phyloP scores from a whole-genome alignment of 1,284 basidiomycete species.

The Cystobasidiaceae sp. region DNA sequence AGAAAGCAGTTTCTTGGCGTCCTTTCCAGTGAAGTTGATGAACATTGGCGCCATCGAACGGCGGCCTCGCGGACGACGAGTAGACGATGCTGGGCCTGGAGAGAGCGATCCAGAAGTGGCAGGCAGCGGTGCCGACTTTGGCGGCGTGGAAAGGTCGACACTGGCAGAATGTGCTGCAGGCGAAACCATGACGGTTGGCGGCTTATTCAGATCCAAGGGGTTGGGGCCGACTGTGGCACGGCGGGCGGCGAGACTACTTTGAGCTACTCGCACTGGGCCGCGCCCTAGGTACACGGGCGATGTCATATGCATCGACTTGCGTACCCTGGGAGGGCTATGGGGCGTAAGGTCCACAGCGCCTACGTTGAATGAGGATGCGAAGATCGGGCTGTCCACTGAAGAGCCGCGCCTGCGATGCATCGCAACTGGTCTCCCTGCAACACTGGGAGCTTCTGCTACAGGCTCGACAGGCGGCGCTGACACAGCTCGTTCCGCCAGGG shows the following conservation, averaged over 20 bases:
- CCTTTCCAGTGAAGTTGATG: conserved; percentile 42
- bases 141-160: not conserved
- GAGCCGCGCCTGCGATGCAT: conserved; percentile 27
- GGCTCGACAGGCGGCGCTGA: conserved; percentile 15
- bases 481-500: conserved; percentile 8
- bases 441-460: not conserved
- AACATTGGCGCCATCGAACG: conserved; percentile 33
- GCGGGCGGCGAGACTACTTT: not conserved
- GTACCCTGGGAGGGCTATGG: not conserved
- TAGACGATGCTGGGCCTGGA: not conserved
- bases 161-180: not conserved
- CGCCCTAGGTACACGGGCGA: conserved; percentile 18
- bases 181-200: not conserved
- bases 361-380: not conserved
- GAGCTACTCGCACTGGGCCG: not conserved
- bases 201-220: not conserved
- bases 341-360: not conserved
- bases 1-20: conserved; percentile 36
- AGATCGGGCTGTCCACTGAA: conserved; percentile 17
- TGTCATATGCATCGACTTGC: not conserved
- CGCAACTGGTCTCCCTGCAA: not conserved
- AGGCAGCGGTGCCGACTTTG: conserved; percentile 1
- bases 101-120: not conserved
- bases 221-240: conserved; percentile 18
- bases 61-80: not conserved